These are phyloP conservation scores for Sugiyamaella paludigena DNA, from an alignment of 1,139 yeast genomes.

Conservation along the genomic window DNA sequence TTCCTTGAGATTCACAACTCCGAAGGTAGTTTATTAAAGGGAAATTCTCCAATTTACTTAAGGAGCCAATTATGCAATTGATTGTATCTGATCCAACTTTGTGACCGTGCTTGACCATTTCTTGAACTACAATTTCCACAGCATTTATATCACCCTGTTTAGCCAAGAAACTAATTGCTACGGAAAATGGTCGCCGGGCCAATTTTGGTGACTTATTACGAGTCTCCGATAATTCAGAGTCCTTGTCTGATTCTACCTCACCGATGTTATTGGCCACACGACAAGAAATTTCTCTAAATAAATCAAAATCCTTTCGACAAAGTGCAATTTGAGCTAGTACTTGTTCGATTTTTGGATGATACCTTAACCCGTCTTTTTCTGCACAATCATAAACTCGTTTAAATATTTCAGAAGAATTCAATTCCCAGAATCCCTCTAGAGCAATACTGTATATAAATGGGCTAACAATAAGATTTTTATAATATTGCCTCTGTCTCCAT, in stretches of 20 bases:
- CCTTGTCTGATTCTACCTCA: neutral
- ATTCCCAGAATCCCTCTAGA: constrained; percentile 19
- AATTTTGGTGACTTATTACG: constrained; percentile 7
- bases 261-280: neutral
- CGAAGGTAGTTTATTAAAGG: constrained; percentile 8
- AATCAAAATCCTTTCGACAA: constrained; percentile 14
- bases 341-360: constrained; percentile 19
- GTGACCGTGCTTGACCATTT: constrained; percentile 12
- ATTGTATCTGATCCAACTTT: constrained; percentile 6
- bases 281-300: constrained; percentile 6
- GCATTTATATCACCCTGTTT: constrained; percentile 4
- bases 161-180: constrained; percentile 12
- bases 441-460: constrained; percentile 16
- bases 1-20: neutral
- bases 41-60: neutral
- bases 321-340: constrained; percentile 20
- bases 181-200: constrained; percentile 11
- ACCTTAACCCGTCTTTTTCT: constrained; percentile 12
- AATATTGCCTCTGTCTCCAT: constrained; percentile 19
- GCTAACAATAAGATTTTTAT: constrained; percentile 5
- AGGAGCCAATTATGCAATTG: neutral
- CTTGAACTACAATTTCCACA: constrained; percentile 8
- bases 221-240: neutral
- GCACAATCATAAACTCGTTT: constrained; percentile 13
- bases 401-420: constrained; percentile 15